phyloP scores from a whole-genome alignment of 208 protist species.

The Tritrichomonas foetus region DNA sequence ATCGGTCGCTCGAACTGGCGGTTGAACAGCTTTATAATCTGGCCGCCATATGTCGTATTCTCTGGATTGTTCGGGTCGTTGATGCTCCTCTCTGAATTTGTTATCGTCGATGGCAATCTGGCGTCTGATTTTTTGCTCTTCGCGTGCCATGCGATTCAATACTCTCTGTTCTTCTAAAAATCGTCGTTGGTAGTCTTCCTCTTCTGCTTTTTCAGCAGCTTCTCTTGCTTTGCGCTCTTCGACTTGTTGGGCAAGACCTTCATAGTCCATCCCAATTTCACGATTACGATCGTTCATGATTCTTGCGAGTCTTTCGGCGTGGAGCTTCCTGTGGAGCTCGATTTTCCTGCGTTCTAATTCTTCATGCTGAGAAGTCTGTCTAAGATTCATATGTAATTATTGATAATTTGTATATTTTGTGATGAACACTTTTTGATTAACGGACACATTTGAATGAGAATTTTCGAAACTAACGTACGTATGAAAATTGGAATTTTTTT shows the following conservation, averaged over 20 bases:
- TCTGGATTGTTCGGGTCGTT: not conserved
- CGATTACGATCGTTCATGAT: not conserved
- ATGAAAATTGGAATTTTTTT: too few relatives aligned
- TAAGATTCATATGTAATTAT: not conserved
- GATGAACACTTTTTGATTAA: too few relatives aligned
- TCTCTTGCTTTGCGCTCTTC: not conserved
- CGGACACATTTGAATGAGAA: too few relatives aligned
- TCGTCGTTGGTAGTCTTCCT: not conserved
- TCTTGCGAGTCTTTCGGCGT: not conserved
- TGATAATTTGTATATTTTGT: too few relatives aligned
- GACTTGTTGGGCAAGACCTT: not conserved
- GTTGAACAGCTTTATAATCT: not conserved
- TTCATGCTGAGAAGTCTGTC: not conserved
- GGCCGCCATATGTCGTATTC: not conserved
- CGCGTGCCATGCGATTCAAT: not conserved
- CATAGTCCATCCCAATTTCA: not conserved
- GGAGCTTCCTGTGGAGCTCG: not conserved
- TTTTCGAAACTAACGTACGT: too few relatives aligned
- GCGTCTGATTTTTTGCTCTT: not conserved
- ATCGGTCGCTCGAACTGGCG: not conserved
- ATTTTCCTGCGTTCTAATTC: not conserved
- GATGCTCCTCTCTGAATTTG: not conserved
- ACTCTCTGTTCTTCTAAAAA: constrained; percentile 21
- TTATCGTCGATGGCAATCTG: not conserved
- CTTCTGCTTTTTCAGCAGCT: not conserved